Conservation (phyloP, 495 filamentous ascomycete genomes). For the Tuber calosporum region DNA sequence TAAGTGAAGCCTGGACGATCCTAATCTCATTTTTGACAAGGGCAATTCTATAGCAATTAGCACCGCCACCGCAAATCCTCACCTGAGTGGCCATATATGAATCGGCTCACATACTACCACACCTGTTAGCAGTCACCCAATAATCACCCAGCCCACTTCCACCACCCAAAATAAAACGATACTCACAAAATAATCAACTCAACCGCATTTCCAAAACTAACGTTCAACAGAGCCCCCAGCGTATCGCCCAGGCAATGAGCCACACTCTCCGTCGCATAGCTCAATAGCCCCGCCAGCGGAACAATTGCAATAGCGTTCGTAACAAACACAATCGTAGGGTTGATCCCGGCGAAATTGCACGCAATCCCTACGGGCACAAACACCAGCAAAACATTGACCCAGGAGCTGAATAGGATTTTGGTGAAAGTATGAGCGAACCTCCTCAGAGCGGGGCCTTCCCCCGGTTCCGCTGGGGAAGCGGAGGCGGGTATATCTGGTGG, state of each 20-base stretch:
- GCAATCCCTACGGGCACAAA: conserved; percentile 76
- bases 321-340: conserved; percentile 55
- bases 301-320: conserved; percentile 80
- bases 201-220: conserved; percentile 83
- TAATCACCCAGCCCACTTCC: not conserved
- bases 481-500: not conserved
- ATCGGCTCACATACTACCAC: not conserved
- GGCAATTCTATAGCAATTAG: not conserved
- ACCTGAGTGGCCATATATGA: not conserved
- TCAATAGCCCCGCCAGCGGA: conserved; percentile 70
- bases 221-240: conserved; percentile 72
- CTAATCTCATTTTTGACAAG: conserved; percentile 62
- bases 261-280: conserved; percentile 74
- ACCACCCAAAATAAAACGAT: not conserved
- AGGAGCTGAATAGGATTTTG: conserved; percentile 58
- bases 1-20: conserved; percentile 79
- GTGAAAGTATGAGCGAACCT: conserved; percentile 51
- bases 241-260: conserved; percentile 71
- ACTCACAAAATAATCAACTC: conserved; percentile 77
- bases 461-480: not conserved
- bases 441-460: conserved; percentile 35
- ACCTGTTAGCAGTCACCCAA: not conserved
- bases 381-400: conserved; percentile 69
- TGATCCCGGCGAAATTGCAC: conserved; percentile 36
- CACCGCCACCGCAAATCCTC: not conserved